phyloP scores from a whole-genome alignment of 129 eudicot genomes.

The Smallanthus sonchifolius region DNA sequence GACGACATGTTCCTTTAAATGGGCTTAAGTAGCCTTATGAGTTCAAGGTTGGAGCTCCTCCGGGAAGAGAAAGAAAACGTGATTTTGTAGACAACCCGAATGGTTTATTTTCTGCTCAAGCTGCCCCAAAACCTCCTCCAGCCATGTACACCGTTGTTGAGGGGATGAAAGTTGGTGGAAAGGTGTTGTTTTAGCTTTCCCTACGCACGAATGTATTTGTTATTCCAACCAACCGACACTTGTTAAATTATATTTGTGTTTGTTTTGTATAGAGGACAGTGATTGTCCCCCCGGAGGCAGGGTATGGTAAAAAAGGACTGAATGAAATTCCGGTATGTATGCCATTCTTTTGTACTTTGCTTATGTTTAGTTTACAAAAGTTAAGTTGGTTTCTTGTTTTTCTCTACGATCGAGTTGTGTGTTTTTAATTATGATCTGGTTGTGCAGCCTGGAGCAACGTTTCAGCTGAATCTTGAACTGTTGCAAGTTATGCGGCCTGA shows the following conservation, averaged over 20 bases:
- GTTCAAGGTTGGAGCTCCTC: conserved; percentile 87
- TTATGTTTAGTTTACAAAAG: too few relatives aligned
- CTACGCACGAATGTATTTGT: background rate
- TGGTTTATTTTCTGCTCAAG: conserved; percentile 96
- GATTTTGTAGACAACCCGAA: conserved; percentile 89
- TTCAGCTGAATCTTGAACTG: conserved; percentile 84
- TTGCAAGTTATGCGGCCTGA: conserved; percentile 52
- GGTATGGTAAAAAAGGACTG: conserved; percentile 80
- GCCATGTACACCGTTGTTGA: conserved; percentile 72
- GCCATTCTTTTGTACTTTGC: background rate
- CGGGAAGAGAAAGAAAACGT: conserved; percentile 94
- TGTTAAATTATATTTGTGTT: background rate
- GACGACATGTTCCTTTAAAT: conserved; percentile 25
- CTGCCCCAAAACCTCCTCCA: conserved; percentile 97
- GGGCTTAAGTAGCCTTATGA: conserved; percentile 74
- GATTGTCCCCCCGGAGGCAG: conserved; percentile 90
- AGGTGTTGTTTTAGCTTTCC: conserved; percentile 32
- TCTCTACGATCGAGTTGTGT: background rate
- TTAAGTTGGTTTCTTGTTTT: too few relatives aligned
- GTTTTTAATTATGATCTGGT: background rate
- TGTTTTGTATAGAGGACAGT: conserved; percentile 62
- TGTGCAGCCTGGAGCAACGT: conserved; percentile 86
- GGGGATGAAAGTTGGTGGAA: conserved; percentile 98
- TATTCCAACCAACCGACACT: background rate
- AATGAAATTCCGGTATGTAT: conserved; percentile 84